These are phyloP conservation scores for Isabelozyma heimii DNA, from an alignment of 805 yeast genomes.

Conservation along the genomic window DNA sequence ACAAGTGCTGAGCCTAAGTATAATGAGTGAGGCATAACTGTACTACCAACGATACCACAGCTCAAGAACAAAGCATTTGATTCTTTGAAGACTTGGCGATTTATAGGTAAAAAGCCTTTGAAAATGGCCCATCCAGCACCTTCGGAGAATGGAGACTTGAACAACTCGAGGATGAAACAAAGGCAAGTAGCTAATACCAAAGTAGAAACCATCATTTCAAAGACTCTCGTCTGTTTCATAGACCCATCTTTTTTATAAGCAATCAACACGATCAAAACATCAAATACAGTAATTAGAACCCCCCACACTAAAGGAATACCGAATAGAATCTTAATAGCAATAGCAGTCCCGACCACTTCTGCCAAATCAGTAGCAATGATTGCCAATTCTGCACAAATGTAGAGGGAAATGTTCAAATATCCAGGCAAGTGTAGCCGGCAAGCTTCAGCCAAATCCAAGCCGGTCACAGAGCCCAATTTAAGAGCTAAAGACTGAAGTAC, in stretches of 20 bases:
- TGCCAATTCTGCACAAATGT: constrained; percentile 77
- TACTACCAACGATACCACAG: constrained; percentile 46
- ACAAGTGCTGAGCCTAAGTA: constrained; percentile 45
- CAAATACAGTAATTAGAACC: constrained; percentile 74
- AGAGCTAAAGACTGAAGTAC: constrained; percentile 80
- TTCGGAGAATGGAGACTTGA: constrained; percentile 49
- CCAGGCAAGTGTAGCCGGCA: constrained; percentile 70
- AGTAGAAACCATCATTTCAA: constrained; percentile 70
- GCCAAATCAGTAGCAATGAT: constrained; percentile 92
- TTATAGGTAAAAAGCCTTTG: constrained; percentile 66
- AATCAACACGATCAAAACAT: constrained; percentile 72
- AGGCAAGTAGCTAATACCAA: constrained; percentile 71
- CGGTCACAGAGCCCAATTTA: constrained; percentile 86
- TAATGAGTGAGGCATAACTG: constrained; percentile 47
- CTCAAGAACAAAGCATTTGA: constrained; percentile 39
- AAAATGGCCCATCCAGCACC: constrained; percentile 52
- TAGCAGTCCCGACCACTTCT: constrained; percentile 92
- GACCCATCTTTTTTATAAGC: constrained; percentile 77
- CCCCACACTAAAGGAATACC: constrained; percentile 73
- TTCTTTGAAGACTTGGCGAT: constrained; percentile 27
- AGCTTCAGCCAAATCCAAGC: constrained; percentile 81
- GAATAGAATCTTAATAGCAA: constrained; percentile 74
- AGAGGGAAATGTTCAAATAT: constrained; percentile 62
- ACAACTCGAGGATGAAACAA: constrained; percentile 72
- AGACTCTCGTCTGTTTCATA: constrained; percentile 68